These are phyloP conservation scores for Glaciozyma antarctica DNA, from an alignment of 768 basidiomycete species.

Conservation along the genomic window DNA sequence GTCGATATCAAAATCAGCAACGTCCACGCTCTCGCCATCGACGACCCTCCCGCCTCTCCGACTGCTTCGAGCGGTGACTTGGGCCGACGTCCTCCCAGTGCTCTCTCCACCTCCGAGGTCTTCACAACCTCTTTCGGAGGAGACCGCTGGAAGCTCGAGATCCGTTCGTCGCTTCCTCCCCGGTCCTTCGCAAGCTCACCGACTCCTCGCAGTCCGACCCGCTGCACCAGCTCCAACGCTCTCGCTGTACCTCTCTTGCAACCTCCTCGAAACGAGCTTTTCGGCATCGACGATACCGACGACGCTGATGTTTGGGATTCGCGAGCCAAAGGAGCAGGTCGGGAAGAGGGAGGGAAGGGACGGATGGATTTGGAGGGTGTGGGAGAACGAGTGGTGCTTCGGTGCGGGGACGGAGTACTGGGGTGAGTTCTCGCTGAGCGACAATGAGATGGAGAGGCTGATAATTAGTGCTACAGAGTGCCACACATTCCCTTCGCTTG, in stretches of 20 bases:
- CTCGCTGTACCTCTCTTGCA: background rate
- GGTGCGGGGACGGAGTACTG: background rate
- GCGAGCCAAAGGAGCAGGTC: background rate
- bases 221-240: background rate
- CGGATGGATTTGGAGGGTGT: background rate
- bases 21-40: background rate
- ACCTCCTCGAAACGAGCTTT: background rate
- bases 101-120: background rate
- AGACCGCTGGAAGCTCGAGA: background rate
- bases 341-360: background rate
- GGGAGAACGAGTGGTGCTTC: background rate
- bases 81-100: background rate
- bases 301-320: background rate
- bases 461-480: background rate
- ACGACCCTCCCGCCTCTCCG: background rate
- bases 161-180: background rate
- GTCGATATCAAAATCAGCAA: background rate
- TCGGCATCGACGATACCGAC: background rate
- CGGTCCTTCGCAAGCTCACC: background rate
- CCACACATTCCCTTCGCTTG: background rate
- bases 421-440: background rate
- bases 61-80: background rate
- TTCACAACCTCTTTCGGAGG: background rate
- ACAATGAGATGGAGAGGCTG: background rate
- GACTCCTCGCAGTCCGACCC: background rate